A percentile compares a stretch with the other conserved stretches of the same genome.
These are phyloP conservation scores for Stipa capillata DNA, from an alignment of 176 grass and related monocot genomes.

Conservation along the genomic window DNA sequence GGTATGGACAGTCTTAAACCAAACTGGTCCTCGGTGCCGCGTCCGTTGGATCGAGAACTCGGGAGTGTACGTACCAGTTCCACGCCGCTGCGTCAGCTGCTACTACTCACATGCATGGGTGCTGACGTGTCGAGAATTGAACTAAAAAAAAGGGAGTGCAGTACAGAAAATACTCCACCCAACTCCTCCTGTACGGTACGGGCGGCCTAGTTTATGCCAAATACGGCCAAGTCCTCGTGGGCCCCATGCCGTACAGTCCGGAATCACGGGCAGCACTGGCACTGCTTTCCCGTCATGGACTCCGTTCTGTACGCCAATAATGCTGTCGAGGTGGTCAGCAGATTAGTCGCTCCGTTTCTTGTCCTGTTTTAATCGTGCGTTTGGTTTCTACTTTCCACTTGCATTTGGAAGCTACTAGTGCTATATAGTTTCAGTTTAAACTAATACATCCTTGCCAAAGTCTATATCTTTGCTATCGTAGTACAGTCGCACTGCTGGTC, in stretches of 20 bases:
- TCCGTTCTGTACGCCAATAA: not conserved
- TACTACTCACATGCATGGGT: too few species aligned
- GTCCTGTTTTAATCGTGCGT: not conserved
- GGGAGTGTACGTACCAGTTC: too few species aligned
- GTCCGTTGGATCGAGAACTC: too few species aligned
- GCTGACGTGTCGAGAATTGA: not conserved
- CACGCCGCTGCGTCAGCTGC: too few species aligned
- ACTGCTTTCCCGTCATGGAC: not conserved
- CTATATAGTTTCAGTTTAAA: not conserved
- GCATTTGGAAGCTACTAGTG: not conserved
- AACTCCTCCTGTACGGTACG: not conserved
- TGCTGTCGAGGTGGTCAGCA: not conserved
- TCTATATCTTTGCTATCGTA: too few species aligned
- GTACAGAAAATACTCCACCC: not conserved
- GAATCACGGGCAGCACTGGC: slow-evolving; percentile 3
- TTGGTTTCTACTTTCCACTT: not conserved
- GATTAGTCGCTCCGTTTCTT: not conserved
- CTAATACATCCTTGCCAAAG: not conserved
- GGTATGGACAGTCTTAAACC: too few species aligned
- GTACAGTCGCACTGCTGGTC: too few species aligned
- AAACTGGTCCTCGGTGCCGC: too few species aligned
- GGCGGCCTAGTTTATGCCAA: not conserved
- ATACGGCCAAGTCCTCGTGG: not conserved
- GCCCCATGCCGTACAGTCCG: slow-evolving; percentile 9
- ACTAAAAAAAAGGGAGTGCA: not conserved